Percentiles rank a stretch among this genome's conserved stretches.
These are phyloP conservation scores for Pholiota microspora DNA, from an alignment of 768 basidiomycete genomes.

Conservation along the genomic window DNA sequence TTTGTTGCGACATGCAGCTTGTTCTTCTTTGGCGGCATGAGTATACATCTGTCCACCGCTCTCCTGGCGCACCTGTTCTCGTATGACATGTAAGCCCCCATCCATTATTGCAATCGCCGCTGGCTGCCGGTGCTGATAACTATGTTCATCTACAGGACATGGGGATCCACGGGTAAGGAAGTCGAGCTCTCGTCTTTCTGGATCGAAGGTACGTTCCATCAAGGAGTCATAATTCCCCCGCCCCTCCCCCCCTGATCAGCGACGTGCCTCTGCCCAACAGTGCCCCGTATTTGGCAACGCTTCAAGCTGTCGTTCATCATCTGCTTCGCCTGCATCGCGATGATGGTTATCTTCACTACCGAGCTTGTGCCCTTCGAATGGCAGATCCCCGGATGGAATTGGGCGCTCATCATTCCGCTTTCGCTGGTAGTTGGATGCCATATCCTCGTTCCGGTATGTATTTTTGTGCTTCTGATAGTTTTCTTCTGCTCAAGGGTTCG, in stretches of 20 bases:
- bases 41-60: conserved; percentile 67
- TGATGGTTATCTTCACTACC: conserved; percentile 61
- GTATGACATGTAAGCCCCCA: conserved; percentile 42
- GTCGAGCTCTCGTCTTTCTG: conserved; percentile 88
- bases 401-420: conserved; percentile 76
- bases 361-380: conserved; percentile 60
- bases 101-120: conserved; percentile 8
- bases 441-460: conserved; percentile 67
- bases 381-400: conserved; percentile 60
- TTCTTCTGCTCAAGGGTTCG: conserved; percentile 7
- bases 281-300: conserved; percentile 77
- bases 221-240: conserved; percentile 21
- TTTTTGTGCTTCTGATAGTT: conserved; percentile 9
- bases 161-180: conserved; percentile 69
- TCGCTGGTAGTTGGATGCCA: conserved; percentile 67
- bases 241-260: background rate
- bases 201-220: conserved; percentile 49
- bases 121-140: background rate
- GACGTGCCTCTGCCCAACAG: conserved; percentile 16
- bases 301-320: conserved; percentile 75
- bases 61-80: conserved; percentile 69
- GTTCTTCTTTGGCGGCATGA: conserved; percentile 77
- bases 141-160: conserved; percentile 34
- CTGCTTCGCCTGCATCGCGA: conserved; percentile 54
- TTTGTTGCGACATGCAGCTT: conserved; percentile 35